Conservation (phyloP, 2,329 filamentous ascomycete genomes). For the Xylaria sp. region DNA sequence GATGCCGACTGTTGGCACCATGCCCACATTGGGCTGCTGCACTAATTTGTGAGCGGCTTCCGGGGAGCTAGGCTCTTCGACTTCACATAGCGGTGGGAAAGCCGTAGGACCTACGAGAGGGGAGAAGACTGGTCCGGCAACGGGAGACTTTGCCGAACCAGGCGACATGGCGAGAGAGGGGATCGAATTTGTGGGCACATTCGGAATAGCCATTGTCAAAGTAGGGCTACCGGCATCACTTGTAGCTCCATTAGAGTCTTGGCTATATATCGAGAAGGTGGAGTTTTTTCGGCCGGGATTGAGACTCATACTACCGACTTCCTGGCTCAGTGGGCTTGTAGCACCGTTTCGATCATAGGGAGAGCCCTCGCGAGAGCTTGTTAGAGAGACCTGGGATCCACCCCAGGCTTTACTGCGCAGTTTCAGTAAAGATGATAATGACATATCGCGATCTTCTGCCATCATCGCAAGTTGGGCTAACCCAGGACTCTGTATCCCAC, state of each 20-base stretch:
- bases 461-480: slow-evolving; percentile 80
- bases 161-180: slow-evolving; percentile 45
- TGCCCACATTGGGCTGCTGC: slow-evolving; percentile 37
- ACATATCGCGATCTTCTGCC: slow-evolving; percentile 77
- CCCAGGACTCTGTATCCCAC: slow-evolving; percentile 73
- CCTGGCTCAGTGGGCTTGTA: slow-evolving; percentile 56
- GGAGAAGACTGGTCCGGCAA: slow-evolving; percentile 41
- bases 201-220: slow-evolving; percentile 56
- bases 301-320: slow-evolving; percentile 38
- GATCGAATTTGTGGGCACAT: slow-evolving; percentile 41
- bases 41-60: slow-evolving; percentile 23
- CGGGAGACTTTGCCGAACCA: slow-evolving; percentile 41
- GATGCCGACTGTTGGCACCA: slow-evolving; percentile 39
- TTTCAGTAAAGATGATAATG: slow-evolving; percentile 75
- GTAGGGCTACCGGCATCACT: slow-evolving; percentile 64
- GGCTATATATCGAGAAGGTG: slow-evolving; percentile 60
- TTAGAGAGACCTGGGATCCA: slow-evolving; percentile 79
- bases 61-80: slow-evolving; percentile 48
- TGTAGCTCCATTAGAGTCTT: slow-evolving; percentile 58
- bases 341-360: slow-evolving; percentile 57
- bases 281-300: slow-evolving; percentile 62
- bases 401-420: slow-evolving; percentile 83
- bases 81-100: slow-evolving; percentile 56
- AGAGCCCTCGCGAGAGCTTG: slow-evolving; percentile 61
- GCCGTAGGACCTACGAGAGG: slow-evolving; percentile 43